phyloP scores from a whole-genome alignment of 805 yeast species.

The Candida caryicola region DNA sequence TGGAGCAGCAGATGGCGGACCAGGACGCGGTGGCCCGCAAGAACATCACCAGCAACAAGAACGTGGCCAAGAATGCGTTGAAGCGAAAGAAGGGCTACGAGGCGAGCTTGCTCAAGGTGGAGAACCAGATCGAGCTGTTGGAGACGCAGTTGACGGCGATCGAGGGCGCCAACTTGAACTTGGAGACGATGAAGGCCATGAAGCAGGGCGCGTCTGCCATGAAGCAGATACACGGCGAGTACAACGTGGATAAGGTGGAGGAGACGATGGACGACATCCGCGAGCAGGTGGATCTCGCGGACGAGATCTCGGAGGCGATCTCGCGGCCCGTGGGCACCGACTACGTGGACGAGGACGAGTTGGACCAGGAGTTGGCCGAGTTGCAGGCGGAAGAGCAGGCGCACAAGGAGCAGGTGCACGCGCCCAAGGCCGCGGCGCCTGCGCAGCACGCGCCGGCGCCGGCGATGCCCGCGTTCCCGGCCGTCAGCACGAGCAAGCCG shows the following conservation, averaged over 20 bases:
- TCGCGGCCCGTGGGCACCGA: slow-evolving; percentile 89
- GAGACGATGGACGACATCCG: slow-evolving; percentile 97
- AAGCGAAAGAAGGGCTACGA: slow-evolving; percentile 85
- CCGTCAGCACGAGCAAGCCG: slow-evolving; percentile 40
- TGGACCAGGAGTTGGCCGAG: slow-evolving; percentile 89
- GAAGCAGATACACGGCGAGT: slow-evolving; percentile 93
- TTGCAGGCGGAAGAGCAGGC: slow-evolving; percentile 69
- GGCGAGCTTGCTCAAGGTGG: slow-evolving; percentile 71
- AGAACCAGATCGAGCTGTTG: slow-evolving; percentile 83
- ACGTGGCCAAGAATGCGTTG: slow-evolving; percentile 78
- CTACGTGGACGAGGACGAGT: slow-evolving; percentile 83
- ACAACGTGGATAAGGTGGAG: slow-evolving; percentile 95
- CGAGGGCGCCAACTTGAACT: slow-evolving; percentile 92
- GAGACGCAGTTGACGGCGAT: slow-evolving; percentile 88
- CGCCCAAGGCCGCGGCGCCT: slow-evolving; percentile 15
- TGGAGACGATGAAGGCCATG: slow-evolving; percentile 99
- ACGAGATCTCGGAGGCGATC: slow-evolving; percentile 94
- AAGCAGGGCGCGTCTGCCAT: slow-evolving; percentile 95
- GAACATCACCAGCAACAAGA: slow-evolving; percentile 67
- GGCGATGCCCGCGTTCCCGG: slow-evolving; percentile 44
- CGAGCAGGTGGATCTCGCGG: slow-evolving; percentile 93
- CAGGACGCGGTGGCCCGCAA: slow-evolving; percentile 80
- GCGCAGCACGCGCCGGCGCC: slow-evolving; percentile 14
- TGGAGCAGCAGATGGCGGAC: slow-evolving; percentile 78
- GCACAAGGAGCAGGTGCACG: slow-evolving; percentile 43